Percentiles rank a stretch among this genome's conserved stretches.
These are phyloP conservation scores for Penicillium janthinellum DNA, from an alignment of 2,329 filamentous ascomycete genomes.

Conservation along the genomic window DNA sequence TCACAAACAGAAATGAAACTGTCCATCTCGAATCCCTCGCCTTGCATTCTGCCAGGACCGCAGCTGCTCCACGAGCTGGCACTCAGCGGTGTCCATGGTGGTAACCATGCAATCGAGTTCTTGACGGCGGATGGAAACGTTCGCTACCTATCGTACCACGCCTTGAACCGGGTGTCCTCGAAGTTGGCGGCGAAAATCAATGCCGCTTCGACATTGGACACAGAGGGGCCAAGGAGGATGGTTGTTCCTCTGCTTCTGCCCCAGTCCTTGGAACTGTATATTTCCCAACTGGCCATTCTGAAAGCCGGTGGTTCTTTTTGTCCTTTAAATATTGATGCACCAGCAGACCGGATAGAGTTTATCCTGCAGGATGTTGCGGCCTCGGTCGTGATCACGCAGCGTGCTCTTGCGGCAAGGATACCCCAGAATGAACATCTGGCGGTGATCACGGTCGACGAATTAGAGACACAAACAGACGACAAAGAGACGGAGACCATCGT, in stretches of 20 bases:
- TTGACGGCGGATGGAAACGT: constrained; percentile 52
- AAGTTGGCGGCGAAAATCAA: constrained; percentile 57
- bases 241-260: constrained; percentile 76
- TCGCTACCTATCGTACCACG: constrained; percentile 59
- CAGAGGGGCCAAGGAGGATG: constrained; percentile 9
- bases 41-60: constrained; percentile 57
- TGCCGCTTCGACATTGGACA: constrained; percentile 28
- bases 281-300: constrained; percentile 73
- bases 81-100: constrained; percentile 37
- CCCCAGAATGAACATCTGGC: constrained; percentile 22
- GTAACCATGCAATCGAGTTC: constrained; percentile 64
- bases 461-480: constrained; percentile 8
- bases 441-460: constrained; percentile 28
- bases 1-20: constrained; percentile 31
- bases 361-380: constrained; percentile 78
- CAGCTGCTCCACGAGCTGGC: constrained; percentile 66
- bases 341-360: constrained; percentile 74
- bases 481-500: neutral
- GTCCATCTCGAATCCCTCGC: constrained; percentile 62
- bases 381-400: constrained; percentile 65
- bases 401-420: constrained; percentile 25
- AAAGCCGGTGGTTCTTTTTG: constrained; percentile 86
- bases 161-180: constrained; percentile 63
- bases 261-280: constrained; percentile 76
- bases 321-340: constrained; percentile 76